A percentile compares a stretch with the other conserved stretches of the same genome.
phyloP scores from a whole-genome alignment of 1,284 basidiomycete genomes.

The Naganishia albida region DNA sequence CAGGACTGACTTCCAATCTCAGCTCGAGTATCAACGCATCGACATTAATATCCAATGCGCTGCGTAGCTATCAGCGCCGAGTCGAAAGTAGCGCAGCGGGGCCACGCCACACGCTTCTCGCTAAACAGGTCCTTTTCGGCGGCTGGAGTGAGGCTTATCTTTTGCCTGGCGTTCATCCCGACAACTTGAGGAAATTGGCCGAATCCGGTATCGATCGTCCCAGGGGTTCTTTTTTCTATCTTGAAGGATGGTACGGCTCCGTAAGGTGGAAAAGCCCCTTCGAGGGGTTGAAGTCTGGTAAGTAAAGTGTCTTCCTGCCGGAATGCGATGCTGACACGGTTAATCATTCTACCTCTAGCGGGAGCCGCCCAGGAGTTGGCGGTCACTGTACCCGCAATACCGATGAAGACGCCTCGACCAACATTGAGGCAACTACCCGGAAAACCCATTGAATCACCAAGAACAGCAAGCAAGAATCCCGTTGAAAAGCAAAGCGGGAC shows the following conservation, averaged over 20 bases:
- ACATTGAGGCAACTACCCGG: background rate
- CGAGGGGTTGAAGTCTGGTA: slow-evolving; percentile 5
- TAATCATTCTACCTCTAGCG: too few species aligned
- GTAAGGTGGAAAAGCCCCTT: slow-evolving; percentile 30
- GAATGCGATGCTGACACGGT: too few species aligned
- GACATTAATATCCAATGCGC: slow-evolving; percentile 16
- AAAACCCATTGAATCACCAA: too few species aligned
- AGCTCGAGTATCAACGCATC: background rate
- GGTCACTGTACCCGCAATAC: too few species aligned
- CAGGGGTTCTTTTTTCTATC: slow-evolving; percentile 28
- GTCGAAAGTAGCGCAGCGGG: background rate
- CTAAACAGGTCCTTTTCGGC: slow-evolving; percentile 22
- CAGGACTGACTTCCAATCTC: background rate
- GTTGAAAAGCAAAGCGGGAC: background rate
- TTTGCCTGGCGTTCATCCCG: slow-evolving; percentile 20
- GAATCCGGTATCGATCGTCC: background rate
- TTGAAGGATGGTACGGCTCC: slow-evolving; percentile 24
- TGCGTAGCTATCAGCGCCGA: slow-evolving; percentile 28
- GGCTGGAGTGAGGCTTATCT: slow-evolving; percentile 16
- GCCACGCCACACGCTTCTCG: slow-evolving; percentile 12
- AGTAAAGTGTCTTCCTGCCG: background rate
- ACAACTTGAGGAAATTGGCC: background rate
- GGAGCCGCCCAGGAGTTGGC: too few species aligned
- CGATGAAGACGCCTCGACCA: background rate
- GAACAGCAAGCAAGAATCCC: background rate